Evolutionary conservation across 108 stramenopile genomes (phyloP).

Genomic region (Cyclotella sp.): DNA sequence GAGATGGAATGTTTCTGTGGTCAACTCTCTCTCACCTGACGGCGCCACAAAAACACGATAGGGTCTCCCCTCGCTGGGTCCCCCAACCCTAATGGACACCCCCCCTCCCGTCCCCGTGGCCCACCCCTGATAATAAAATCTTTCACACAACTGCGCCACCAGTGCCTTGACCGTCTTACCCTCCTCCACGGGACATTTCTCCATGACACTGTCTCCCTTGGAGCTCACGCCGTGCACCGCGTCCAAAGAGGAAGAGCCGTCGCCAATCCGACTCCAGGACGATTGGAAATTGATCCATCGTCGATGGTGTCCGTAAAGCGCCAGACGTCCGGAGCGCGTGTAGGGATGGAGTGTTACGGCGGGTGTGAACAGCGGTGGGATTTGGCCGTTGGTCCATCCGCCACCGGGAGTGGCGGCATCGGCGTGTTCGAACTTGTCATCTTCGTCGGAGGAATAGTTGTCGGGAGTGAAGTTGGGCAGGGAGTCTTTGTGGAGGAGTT

Average conservation of each 20-base stretch:
- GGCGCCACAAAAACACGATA: constrained; percentile 93
- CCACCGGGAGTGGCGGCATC: constrained; percentile 49
- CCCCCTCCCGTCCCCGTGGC: constrained; percentile 96
- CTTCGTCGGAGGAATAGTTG: constrained; percentile 47
- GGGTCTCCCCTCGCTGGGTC: constrained; percentile 60
- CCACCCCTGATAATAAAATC: constrained; percentile 91
- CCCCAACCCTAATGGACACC: constrained; percentile 86
- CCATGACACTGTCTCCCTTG: constrained; percentile 30
- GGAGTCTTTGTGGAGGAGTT: constrained; percentile 36
- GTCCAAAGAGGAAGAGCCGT: constrained; percentile 43
- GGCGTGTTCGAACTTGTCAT: constrained; percentile 31
- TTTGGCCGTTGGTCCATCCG: constrained; percentile 84
- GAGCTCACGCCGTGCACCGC: constrained; percentile 38
- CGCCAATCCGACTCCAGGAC: constrained; percentile 80
- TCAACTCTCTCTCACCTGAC: constrained; percentile 45
- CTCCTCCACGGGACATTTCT: constrained; percentile 48
- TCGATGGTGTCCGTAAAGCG: constrained; percentile 68
- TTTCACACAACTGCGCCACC: constrained; percentile 86
- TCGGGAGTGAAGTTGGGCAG: constrained; percentile 38
- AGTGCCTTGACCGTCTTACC: constrained; percentile 60
- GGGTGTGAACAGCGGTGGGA: constrained; percentile 42
- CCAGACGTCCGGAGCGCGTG: constrained; percentile 71
- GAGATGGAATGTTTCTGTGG: too few relatives aligned
- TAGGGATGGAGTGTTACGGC: constrained; percentile 54
- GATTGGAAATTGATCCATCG: constrained; percentile 77